Conservation (phyloP, 1,139 yeast genomes). For the Tardiomyces blankii region DNA sequence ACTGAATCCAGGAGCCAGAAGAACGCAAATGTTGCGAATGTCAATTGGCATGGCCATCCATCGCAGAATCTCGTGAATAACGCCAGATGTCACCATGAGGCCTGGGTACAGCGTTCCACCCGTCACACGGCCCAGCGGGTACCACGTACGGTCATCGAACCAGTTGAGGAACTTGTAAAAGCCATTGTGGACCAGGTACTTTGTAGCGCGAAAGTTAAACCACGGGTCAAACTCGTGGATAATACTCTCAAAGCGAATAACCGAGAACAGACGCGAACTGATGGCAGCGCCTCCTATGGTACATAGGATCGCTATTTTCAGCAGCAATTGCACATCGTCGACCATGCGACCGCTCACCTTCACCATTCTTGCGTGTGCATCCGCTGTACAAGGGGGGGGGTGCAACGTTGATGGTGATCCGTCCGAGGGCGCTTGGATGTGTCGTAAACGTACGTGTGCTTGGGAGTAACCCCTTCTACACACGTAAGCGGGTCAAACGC, state of each 20-base stretch:
- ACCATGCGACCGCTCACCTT: slow-evolving; percentile 6
- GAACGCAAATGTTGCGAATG: slow-evolving; percentile 89
- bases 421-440: too few species aligned
- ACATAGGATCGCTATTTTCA: slow-evolving; percentile 54
- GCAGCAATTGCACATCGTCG: slow-evolving; percentile 28
- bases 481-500: too few species aligned
- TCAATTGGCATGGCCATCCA: slow-evolving; percentile 71
- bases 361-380: background rate
- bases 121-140: slow-evolving; percentile 96
- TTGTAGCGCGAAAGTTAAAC: slow-evolving; percentile 95
- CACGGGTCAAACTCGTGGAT: slow-evolving; percentile 99
- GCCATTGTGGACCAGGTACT: slow-evolving; percentile 72
- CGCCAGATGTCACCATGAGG: slow-evolving; percentile 91
- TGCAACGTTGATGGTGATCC: too few species aligned
- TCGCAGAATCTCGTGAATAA: slow-evolving; percentile 66
- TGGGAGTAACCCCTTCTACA: too few species aligned
- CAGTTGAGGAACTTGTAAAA: slow-evolving; percentile 90
- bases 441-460: too few species aligned
- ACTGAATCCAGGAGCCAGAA: slow-evolving; percentile 94
- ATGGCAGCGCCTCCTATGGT: slow-evolving; percentile 84
- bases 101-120: slow-evolving; percentile 99
- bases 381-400: background rate
- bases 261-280: slow-evolving; percentile 67
- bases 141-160: slow-evolving; percentile 99
- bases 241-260: slow-evolving; percentile 67